These are phyloP conservation scores for Auriscalpium microsporum DNA, from an alignment of 768 basidiomycete species.

Conservation along the genomic window DNA sequence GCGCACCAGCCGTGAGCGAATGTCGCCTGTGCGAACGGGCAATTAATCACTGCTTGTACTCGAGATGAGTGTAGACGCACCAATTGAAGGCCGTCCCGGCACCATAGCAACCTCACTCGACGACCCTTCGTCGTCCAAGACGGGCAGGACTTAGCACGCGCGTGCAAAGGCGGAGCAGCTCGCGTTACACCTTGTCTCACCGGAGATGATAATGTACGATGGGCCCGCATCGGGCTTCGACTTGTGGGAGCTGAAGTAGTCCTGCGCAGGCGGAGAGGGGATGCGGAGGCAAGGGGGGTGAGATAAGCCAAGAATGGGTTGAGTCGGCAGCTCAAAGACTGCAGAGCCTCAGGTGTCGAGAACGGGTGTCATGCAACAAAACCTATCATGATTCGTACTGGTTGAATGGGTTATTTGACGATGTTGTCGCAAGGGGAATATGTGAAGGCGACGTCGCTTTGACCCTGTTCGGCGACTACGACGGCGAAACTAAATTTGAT, in stretches of 20 bases:
- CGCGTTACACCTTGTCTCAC: slow-evolving; percentile 91
- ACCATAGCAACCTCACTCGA: slow-evolving; percentile 93
- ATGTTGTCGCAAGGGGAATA: no score
- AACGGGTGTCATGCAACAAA: no score
- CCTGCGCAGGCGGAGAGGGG: slow-evolving; percentile 1
- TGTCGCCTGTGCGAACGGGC: slow-evolving; percentile 50
- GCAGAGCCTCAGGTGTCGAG: slow-evolving; percentile 55
- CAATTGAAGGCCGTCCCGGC: slow-evolving; percentile 78
- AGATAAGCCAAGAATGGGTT: slow-evolving; percentile 14
- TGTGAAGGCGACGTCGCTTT: no score
- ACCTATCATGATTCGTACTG: no score
- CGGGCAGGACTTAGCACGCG: slow-evolving; percentile 80
- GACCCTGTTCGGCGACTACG: no score
- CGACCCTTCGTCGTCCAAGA: slow-evolving; percentile 93
- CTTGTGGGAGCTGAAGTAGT: slow-evolving; percentile 5
- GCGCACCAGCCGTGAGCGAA: slow-evolving; percentile 81
- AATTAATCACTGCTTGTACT: neutral
- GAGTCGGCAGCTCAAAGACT: slow-evolving; percentile 64
- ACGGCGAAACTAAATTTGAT: no score
- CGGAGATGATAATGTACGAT: slow-evolving; percentile 73
- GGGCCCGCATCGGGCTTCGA: slow-evolving; percentile 13
- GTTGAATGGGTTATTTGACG: no score
- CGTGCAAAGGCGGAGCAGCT: slow-evolving; percentile 74
- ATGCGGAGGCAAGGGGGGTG: neutral
- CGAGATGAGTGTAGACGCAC: slow-evolving; percentile 28